Evolutionary conservation across 805 yeast genomes (phyloP).

Genomic region (Kodamaea kaohsiungensis): DNA sequence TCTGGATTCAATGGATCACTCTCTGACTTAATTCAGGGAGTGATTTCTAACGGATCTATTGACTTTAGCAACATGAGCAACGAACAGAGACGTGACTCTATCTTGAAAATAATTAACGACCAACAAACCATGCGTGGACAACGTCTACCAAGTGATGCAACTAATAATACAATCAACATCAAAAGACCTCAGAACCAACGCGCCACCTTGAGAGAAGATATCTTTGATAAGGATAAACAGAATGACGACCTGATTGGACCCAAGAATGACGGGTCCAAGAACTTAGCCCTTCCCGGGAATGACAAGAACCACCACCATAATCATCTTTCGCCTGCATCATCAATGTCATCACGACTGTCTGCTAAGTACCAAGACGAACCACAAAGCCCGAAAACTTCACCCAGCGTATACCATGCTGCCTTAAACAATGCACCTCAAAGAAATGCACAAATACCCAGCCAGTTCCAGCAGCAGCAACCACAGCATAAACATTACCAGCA

Average conservation of each 20-base stretch:
- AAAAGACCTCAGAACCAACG: conserved; percentile 12
- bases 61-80: conserved; percentile 40
- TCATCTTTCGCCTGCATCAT: conserved; percentile 37
- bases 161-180: conserved; percentile 3
- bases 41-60: conserved; percentile 36
- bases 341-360: conserved; percentile 35
- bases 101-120: conserved; percentile 38
- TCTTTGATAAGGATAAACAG: conserved; percentile 27
- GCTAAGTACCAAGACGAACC: conserved; percentile 34
- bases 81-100: conserved; percentile 42
- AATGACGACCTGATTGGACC: background rate
- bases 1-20: conserved; percentile 34
- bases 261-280: conserved; percentile 6
- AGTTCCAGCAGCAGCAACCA: conserved; percentile 4
- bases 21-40: conserved; percentile 34
- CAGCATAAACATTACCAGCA: conserved; percentile 9
- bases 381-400: conserved; percentile 43
- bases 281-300: conserved; percentile 11
- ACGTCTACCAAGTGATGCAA: conserved; percentile 12
- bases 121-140: conserved; percentile 21
- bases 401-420: conserved; percentile 17
- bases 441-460: background rate
- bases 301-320: conserved; percentile 16
- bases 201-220: conserved; percentile 36
- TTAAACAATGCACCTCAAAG: conserved; percentile 11